Evolutionary conservation across 257 asterid genomes (phyloP).

Genomic region (Ocimum tenuiflorum): DNA sequence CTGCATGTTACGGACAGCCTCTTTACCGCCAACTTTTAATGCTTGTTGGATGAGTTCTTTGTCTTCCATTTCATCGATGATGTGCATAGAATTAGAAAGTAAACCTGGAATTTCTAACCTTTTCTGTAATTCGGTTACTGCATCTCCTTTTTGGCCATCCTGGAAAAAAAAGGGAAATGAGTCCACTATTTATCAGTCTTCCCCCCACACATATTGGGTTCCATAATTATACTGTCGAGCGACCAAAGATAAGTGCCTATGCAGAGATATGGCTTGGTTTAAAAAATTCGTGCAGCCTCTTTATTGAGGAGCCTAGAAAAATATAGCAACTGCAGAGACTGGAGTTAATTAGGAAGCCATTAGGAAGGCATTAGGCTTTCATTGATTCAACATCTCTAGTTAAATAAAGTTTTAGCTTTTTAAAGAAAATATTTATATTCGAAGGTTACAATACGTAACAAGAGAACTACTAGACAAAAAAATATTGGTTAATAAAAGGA

Average conservation of each 20-base stretch:
- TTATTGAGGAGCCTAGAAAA: too few species aligned
- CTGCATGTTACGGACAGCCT: conserved; percentile 42
- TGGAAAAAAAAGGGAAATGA: conserved; percentile 23
- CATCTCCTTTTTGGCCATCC: conserved; percentile 51
- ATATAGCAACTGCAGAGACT: too few species aligned
- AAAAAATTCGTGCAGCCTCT: too few species aligned
- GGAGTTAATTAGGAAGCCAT: too few species aligned
- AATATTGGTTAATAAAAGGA: too few species aligned
- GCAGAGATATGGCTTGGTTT: too few species aligned
- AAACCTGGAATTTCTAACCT: conserved; percentile 50
- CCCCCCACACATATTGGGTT: neutral
- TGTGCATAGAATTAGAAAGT: conserved; percentile 31
- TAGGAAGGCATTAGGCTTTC: too few species aligned
- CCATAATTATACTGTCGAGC: conserved; percentile 2
- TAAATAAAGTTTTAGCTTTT: too few species aligned
- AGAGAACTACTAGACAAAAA: too few species aligned
- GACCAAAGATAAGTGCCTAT: neutral
- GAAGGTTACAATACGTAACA: too few species aligned
- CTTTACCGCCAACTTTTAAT: conserved; percentile 43
- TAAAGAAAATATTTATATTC: too few species aligned
- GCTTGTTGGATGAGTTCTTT: conserved; percentile 60
- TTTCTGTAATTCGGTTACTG: conserved; percentile 49
- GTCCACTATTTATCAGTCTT: neutral
- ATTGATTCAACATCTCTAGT: too few species aligned
- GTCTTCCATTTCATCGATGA: conserved; percentile 63